Evolutionary conservation across 1,284 basidiomycete genomes (phyloP).

Genomic region (Austropuccinia psidii): DNA sequence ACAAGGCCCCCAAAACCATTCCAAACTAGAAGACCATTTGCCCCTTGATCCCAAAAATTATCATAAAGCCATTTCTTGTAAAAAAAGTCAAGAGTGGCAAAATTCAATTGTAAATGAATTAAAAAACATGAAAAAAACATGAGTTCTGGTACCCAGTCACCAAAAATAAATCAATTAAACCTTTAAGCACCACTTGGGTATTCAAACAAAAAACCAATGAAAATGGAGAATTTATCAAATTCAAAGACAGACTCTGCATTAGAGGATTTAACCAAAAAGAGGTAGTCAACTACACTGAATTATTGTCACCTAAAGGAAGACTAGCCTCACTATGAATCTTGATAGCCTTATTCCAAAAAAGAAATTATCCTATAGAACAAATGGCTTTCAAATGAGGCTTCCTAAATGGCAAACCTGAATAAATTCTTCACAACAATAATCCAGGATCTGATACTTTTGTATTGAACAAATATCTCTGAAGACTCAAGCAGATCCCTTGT

Average conservation of each 20-base stretch:
- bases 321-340: neutral
- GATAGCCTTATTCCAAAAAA: neutral
- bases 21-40: neutral
- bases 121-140: neutral
- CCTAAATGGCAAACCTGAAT: neutral
- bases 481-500: neutral
- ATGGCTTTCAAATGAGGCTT: neutral
- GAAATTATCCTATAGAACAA: neutral
- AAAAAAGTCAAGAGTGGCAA: neutral
- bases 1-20: neutral
- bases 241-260: neutral
- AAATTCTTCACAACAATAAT: neutral
- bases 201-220: neutral
- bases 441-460: neutral
- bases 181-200: constrained; percentile 3
- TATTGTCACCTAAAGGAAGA: neutral
- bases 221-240: neutral
- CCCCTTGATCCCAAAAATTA: neutral
- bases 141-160: neutral
- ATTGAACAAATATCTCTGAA: neutral
- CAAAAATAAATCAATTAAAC: neutral
- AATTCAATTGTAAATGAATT: neutral
- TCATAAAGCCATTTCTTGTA: neutral
- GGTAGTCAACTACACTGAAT: neutral
- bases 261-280: constrained; percentile 1